phyloP scores from a whole-genome alignment of 179 eudicot genomes.

The Silene vulgaris region DNA sequence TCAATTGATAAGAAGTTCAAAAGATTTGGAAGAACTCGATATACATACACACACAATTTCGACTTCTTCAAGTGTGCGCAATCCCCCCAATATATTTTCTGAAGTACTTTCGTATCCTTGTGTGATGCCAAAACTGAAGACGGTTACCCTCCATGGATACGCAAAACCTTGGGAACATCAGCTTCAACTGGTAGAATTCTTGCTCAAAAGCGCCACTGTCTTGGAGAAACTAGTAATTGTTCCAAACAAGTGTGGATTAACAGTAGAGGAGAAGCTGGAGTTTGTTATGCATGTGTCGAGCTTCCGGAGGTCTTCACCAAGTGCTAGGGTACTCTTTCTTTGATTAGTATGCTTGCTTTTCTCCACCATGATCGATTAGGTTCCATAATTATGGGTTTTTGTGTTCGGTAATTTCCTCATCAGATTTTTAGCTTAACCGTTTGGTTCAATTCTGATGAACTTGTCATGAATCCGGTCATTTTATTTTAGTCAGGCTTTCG shows the following conservation, averaged over 20 bases:
- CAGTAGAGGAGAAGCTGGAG: neutral
- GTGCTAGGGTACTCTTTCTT: too few species aligned
- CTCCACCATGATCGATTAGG: neutral
- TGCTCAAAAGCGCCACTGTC: neutral
- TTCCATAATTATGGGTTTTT: neutral
- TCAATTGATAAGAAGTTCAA: too few species aligned
- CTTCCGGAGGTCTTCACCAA: neutral
- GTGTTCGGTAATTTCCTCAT: too few species aligned
- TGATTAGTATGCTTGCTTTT: neutral
- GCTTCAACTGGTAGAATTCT: neutral
- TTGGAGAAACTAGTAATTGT: neutral
- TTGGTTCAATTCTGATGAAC: too few species aligned
- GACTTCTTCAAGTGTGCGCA: too few species aligned
- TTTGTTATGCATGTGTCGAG: neutral
- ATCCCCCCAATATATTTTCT: neutral
- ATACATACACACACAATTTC: neutral
- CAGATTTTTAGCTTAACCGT: too few species aligned
- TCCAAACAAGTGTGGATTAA: neutral
- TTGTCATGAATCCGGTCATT: too few species aligned
- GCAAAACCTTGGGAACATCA: neutral
- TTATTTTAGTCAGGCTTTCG: too few species aligned
- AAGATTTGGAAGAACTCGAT: conserved; percentile 17
- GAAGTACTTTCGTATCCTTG: neutral
- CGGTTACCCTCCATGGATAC: neutral
- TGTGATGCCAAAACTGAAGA: neutral